Evolutionary conservation across 441 rosid genomes (phyloP), one percentile per base, ranked within the genome.

Genomic region (Arabidopsis hybrid): DNA sequence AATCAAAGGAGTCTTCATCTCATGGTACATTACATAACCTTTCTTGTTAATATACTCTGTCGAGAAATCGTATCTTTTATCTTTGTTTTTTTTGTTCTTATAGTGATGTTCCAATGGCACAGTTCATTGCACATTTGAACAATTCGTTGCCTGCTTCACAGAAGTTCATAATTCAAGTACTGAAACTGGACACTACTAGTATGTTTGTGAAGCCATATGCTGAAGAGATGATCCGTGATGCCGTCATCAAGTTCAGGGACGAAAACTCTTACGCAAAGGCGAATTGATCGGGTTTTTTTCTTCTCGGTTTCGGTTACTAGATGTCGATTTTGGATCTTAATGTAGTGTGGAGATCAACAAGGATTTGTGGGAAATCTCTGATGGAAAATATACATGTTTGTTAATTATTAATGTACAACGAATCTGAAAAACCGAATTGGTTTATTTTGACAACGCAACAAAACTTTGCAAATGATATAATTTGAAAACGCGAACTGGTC

Each of bases 91-190:
- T 21, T 21, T 21, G 26, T 9, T 66, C 34, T 65, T 76, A 82
- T 82, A 92, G 93, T 61, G 96, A 90, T 64, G 83, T 87, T 69
- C 91, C 90, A 0, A 87, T 89, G 96, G 93, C 87, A 2, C 90
- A 87, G 74, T 87, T 92, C 74, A 87, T 92, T 60, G 74, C 83
- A 77, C 85, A 86, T 52, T 11, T 83, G 77, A 92, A 90, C 76
- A 75, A 70, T 32, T 64, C 87, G 2, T 46, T 87, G 80, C 91
- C 88, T 2, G 62, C 84, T 6, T 83, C 92, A 1, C 86, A 88
- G 83, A 92, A 84, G 78, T 92, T 92, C 73, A 88, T 90, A 40
- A 85, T 90, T 50, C 88, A 84, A 40, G 71, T 82, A 55, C 36
- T 90, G 67, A 50, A 60, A 49, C 13, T 36, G 74, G 94, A 90